Base-by-base conservation (phyloP, 345 rosid species). In the Gossypium raimondii region DNA sequence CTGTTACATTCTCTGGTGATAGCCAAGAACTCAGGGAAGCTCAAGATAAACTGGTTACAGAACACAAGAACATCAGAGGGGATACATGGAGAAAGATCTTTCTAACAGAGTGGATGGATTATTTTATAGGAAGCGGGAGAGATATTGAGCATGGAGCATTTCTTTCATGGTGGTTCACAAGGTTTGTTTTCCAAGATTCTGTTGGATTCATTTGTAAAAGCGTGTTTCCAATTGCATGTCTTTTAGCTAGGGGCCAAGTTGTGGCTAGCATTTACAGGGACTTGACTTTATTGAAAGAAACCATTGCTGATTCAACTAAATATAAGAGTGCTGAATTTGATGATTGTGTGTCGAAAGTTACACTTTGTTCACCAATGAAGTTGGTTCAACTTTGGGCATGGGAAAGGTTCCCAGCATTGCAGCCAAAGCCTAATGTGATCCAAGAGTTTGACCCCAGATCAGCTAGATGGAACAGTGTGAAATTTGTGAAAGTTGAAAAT, bases 141-240 rank as follows among this genome's bases (percentile, higher is more conserved):
- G 82, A 86, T 56, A 78, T 88, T 29, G 94, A 90, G 81, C 89
- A 90, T 22, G 92, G 86, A 74, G 91, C 91, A 0, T 85, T 90
- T 74, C 74, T 90, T 72, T 76, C 84, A 0, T 59, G 79, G 11
- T 88, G 91, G 91, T 73, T 88, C 25, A 80, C 88, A 0, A 84
- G 87, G 67, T 87, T 80, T 9, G 90, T 88, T 1, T 78, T 86
- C 9, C 83, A 84, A 0, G 60, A 2, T 11, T 48, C 73, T 4
- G 1, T 1, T 38, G 73, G 57, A 67, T 0, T 55, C 27, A 41
- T 85, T 44, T 13, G 38, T 0, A 56, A 73, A 9, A 14, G 9
- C 67, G 24, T 84, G 60, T 80, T 88, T 77, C 83, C 91, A 0
- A 79, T 85, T 11, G 87, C 88, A 3, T 55, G 87, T 72, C 86